Percentiles rank a stretch among this genome's conserved stretches.
Evolutionary conservation across 768 basidiomycete genomes (phyloP).

Genomic region (Cubamyces lactineus): DNA sequence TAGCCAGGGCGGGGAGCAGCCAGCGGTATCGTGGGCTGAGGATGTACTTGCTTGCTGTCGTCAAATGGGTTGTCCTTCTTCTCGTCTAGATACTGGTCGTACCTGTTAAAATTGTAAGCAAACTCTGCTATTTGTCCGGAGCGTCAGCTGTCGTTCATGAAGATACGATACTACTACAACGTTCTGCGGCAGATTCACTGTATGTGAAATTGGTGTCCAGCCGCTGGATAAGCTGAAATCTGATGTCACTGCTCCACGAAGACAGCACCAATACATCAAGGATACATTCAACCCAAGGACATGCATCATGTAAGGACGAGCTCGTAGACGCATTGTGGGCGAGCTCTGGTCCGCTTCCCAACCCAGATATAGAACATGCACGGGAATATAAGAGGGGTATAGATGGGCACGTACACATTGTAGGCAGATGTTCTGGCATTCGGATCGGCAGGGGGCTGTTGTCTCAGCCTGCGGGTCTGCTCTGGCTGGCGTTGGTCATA

Average conservation of each 20-base stretch:
- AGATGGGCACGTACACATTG: conserved; percentile 57
- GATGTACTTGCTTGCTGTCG: conserved; percentile 28
- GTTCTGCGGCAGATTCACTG: no score
- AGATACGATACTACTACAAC: no score
- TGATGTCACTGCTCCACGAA: no score
- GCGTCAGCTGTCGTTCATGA: no score
- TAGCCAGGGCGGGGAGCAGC: conserved; percentile 78
- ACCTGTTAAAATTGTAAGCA: conserved; percentile 42
- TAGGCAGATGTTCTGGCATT: conserved; percentile 65
- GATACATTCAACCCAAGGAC: no score
- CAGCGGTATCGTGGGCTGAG: conserved; percentile 45
- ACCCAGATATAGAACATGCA: conserved; percentile 12
- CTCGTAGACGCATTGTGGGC: no score
- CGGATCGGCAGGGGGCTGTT: conserved; percentile 45
- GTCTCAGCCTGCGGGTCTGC: conserved; percentile 47
- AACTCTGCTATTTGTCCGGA: not conserved
- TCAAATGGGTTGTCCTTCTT: conserved; percentile 53
- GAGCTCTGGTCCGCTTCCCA: not conserved
- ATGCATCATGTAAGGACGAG: no score
- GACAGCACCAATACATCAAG: no score
- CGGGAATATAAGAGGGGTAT: not conserved
- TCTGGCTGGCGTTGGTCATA: conserved; percentile 51
- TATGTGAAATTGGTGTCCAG: no score
- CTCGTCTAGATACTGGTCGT: conserved; percentile 59
- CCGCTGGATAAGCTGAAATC: no score